Evolutionary conservation across 2,329 filamentous ascomycete genomes (phyloP).

Genomic region (Alternaria consortialis): DNA sequence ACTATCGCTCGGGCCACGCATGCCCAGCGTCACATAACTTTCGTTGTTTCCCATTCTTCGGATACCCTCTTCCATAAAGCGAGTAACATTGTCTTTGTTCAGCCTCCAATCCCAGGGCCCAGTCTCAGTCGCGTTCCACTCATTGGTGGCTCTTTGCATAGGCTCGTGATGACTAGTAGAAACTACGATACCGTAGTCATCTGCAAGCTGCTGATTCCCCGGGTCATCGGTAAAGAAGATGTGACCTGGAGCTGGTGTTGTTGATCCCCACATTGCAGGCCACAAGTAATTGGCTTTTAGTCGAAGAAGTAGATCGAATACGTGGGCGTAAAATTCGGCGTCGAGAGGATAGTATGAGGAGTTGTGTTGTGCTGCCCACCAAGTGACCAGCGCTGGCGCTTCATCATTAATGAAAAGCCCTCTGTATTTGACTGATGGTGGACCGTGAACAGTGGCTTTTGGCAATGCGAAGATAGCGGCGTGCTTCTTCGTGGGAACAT

Average conservation of each 20-base stretch:
- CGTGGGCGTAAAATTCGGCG: conserved; percentile 69
- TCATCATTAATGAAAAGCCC: conserved; percentile 76
- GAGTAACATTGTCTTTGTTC: conserved; percentile 35
- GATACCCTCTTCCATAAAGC: conserved; percentile 38
- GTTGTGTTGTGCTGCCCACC: conserved; percentile 57
- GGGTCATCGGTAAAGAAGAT: conserved; percentile 76
- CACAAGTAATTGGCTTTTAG: conserved; percentile 77
- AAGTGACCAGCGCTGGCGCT: conserved; percentile 70
- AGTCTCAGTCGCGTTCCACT: conserved; percentile 23
- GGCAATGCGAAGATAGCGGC: conserved; percentile 64
- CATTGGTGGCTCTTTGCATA: conserved; percentile 65
- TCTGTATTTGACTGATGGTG: conserved; percentile 71
- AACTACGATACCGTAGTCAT: conserved; percentile 75
- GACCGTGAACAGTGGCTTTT: conserved; percentile 62
- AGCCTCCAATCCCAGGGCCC: conserved; percentile 42
- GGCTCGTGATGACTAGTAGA: conserved; percentile 77
- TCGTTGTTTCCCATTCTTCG: conserved; percentile 67
- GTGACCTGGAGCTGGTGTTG: conserved; percentile 47
- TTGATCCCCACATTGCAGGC: conserved; percentile 68
- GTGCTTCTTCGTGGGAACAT: conserved; percentile 63
- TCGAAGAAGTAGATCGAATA: conserved; percentile 75
- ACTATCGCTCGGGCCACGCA: conserved; percentile 73
- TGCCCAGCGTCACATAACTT: conserved; percentile 69
- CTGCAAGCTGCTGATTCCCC: conserved; percentile 70
- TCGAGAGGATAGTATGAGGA: conserved; percentile 60